Percentiles rank a stretch among this genome's conserved stretches.
Evolutionary conservation across 108 stramenopile species (phyloP).

Genomic region (Nitzschia palea): DNA sequence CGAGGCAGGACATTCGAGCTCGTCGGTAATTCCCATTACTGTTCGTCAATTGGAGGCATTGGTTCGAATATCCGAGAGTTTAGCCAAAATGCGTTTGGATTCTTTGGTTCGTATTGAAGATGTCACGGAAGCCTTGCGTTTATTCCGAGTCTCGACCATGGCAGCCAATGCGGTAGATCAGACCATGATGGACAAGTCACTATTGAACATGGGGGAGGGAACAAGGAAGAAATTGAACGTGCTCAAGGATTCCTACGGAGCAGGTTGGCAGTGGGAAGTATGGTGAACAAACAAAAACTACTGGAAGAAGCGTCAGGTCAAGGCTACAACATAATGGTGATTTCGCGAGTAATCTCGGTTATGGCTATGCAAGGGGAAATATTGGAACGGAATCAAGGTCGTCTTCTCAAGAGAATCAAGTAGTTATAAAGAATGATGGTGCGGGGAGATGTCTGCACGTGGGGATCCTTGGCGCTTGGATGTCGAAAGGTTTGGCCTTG

Average conservation of each 20-base stretch:
- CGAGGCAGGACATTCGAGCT: constrained; percentile 17
- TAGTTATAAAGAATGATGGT: constrained; percentile 34
- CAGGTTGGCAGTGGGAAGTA: constrained; percentile 67
- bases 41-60: constrained; percentile 99
- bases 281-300: constrained; percentile 82
- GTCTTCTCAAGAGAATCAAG: constrained; percentile 78
- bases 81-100: constrained; percentile 96
- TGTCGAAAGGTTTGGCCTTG: too few species aligned
- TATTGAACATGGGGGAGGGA: constrained; percentile 24
- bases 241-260: constrained; percentile 78
- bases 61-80: constrained; percentile 93
- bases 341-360: constrained; percentile 69
- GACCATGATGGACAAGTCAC: constrained; percentile 11
- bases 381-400: constrained; percentile 79
- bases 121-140: constrained; percentile 96
- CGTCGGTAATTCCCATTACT: constrained; percentile 95
- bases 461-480: too few species aligned
- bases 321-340: constrained; percentile 78
- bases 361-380: constrained; percentile 80
- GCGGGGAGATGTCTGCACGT: too few species aligned
- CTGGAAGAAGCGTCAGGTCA: constrained; percentile 84
- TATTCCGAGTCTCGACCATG: constrained; percentile 98
- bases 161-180: constrained; percentile 85
- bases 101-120: constrained; percentile 92
- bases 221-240: constrained; percentile 69